Conservation (phyloP, 257 asterid genomes). For the Forsythia suspensa region DNA sequence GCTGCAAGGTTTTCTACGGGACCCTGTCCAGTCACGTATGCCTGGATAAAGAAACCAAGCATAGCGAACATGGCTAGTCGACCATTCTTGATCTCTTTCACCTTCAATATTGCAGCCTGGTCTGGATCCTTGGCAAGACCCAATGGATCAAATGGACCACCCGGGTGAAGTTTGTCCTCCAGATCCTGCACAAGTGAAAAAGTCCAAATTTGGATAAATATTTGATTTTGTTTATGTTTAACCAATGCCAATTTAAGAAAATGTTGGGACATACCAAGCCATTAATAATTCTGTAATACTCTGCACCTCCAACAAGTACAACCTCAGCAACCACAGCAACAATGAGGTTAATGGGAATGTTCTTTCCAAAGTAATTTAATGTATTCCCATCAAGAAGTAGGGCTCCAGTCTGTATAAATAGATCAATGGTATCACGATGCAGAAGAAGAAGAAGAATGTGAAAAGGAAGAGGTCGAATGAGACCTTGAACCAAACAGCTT, state of each 20-base stretch:
- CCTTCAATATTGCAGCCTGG: conserved; percentile 91
- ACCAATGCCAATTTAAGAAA: background rate
- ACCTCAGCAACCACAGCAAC: conserved; percentile 85
- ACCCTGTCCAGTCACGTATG: conserved; percentile 89
- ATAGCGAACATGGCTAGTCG: conserved; percentile 91
- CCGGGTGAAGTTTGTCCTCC: conserved; percentile 98
- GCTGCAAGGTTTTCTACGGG: conserved; percentile 94
- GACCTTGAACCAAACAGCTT: conserved; percentile 99
- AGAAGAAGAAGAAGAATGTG: background rate
- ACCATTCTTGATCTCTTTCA: conserved; percentile 96
- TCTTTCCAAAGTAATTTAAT: conserved; percentile 86
- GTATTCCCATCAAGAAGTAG: conserved; percentile 96
- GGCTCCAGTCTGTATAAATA: conserved; percentile 73
- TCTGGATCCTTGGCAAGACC: conserved; percentile 91
- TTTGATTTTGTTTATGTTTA: background rate
- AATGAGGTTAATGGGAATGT: conserved; percentile 87
- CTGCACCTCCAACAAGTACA: conserved; percentile 93
- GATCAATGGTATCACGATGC: background rate
- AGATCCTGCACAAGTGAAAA: conserved; percentile 42
- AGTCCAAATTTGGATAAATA: background rate
- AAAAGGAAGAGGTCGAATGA: background rate
- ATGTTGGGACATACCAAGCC: conserved; percentile 55
- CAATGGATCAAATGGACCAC: conserved; percentile 95
- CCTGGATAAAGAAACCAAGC: conserved; percentile 95
- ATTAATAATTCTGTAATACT: conserved; percentile 85